Base-by-base conservation (phyloP, 2,329 filamentous ascomycete species). In the Clonostachys sp. region DNA sequence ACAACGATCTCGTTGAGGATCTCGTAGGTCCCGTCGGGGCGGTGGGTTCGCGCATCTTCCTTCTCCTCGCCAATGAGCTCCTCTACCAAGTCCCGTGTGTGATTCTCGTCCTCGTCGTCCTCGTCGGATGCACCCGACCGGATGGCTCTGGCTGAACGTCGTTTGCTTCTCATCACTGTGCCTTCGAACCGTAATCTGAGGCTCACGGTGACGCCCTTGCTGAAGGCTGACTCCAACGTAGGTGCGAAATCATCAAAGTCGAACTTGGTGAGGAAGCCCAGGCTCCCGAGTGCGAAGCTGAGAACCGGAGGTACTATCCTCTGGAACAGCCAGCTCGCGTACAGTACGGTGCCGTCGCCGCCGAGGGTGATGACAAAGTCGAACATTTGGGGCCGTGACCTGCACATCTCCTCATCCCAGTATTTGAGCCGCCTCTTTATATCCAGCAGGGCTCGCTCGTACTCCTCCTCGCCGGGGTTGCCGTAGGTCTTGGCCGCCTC, bases 1-100 rank as follows among this genome's bases (percentile, higher is more conserved):
- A 97, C 83, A 9, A 99, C 92, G n/a, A 97, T 84, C 63, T 99
- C 94, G 59, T 99, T 99, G 52, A 99, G 71, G 49, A 97, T 95
- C 65, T 96, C 89, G 63, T 85, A 90, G 2, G 88, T 91, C 38
- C 84, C 83, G 57, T 94, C 89, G 0, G 91, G 91, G 40, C 74
- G 79, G 70, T 97, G 94, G 0, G 92, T 97, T 55, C 86, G 82
- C 56, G 87, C 83, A 57, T 95, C 87, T 42, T 91, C 89, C 43
- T 81, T 82, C 68, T 92, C 89, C 61, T 92, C 88, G 6, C 89
- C 91, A 44, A 96, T 86, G 43, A 97, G 69, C 62, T 97, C 91
- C 61, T 96, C 91, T 2, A 96, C 86, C 8, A 97, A 69, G 65
- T 95, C 88, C 52, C 85, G 73, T 34, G 57, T 66, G 41, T 51